Conservation (phyloP, 768 basidiomycete species). For the Auriculariales sp. region DNA sequence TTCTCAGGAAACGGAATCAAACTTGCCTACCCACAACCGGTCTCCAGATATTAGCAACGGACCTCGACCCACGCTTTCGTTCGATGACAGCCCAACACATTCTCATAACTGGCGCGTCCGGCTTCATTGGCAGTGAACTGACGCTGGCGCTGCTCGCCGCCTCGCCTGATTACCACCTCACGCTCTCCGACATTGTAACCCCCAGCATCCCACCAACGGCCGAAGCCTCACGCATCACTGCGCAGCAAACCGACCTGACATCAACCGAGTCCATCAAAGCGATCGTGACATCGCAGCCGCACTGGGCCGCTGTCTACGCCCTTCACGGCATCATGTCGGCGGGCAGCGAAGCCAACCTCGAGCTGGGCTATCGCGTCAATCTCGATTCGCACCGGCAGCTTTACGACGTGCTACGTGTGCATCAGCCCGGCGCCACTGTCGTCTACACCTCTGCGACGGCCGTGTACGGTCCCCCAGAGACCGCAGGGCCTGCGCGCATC, state of each 20-base stretch:
- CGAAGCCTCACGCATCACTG: conserved; percentile 21
- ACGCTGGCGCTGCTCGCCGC: too few species aligned
- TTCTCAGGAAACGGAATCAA: too few species aligned
- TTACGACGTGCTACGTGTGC: too few species aligned
- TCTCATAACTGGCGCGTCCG: too few species aligned
- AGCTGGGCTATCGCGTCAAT: conserved; percentile 40
- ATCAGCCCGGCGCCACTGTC: too few species aligned
- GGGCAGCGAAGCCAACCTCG: conserved; percentile 45
- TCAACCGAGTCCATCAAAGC: conserved; percentile 22
- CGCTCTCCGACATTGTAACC: conserved; percentile 35
- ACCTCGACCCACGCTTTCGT: too few species aligned
- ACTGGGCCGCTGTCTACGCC: conserved; percentile 31
- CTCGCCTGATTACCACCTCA: conserved; percentile 28
- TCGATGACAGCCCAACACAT: too few species aligned
- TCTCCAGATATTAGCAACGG: too few species aligned
- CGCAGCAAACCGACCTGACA: conserved; percentile 24
- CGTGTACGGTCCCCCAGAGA: conserved; percentile 47
- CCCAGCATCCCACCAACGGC: conserved; percentile 20
- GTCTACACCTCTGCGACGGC: conserved; percentile 46
- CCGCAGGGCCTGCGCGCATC: too few species aligned
- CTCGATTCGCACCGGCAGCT: conserved; percentile 38
- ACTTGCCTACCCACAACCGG: too few species aligned
- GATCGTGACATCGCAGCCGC: conserved; percentile 24
- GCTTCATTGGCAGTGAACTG: too few species aligned
- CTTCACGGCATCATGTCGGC: conserved; percentile 50